Evolutionary conservation across 2,329 filamentous ascomycete species (phyloP).

Genomic region (Calcarisporium arbuscula): DNA sequence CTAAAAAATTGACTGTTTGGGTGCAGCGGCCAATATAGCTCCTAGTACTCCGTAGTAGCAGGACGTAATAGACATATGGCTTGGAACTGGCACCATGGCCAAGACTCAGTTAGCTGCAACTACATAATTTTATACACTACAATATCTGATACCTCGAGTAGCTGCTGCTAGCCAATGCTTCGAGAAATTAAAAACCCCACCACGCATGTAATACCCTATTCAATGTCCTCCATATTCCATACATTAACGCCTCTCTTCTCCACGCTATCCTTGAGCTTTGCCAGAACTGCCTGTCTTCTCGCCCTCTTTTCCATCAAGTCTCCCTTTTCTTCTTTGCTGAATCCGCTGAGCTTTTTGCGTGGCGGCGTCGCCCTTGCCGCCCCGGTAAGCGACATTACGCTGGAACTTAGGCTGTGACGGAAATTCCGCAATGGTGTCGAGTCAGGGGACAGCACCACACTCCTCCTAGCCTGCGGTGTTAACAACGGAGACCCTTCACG

Average conservation of each 20-base stretch:
- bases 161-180: too few species aligned
- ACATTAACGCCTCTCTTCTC: constrained; percentile 44
- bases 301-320: constrained; percentile 47
- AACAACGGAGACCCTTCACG: constrained; percentile 37
- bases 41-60: too few species aligned
- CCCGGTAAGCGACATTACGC: constrained; percentile 32
- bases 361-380: constrained; percentile 39
- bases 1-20: too few species aligned
- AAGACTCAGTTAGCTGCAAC: too few species aligned
- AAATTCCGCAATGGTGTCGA: constrained; percentile 33
- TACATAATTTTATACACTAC: too few species aligned
- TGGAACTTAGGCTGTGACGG: constrained; percentile 30
- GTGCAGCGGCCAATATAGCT: too few species aligned
- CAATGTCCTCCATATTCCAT: constrained; percentile 43
- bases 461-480: constrained; percentile 31
- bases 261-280: constrained; percentile 43
- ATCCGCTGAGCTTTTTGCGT: constrained; percentile 57
- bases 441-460: constrained; percentile 37
- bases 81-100: too few species aligned
- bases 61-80: too few species aligned
- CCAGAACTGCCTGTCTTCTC: constrained; percentile 46
- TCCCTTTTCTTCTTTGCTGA: constrained; percentile 52
- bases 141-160: too few species aligned
- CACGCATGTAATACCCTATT: too few species aligned
- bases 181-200: too few species aligned